These are phyloP conservation scores for Rhodotorula taiwanensis DNA, from an alignment of 768 basidiomycete genomes.

Conservation along the genomic window DNA sequence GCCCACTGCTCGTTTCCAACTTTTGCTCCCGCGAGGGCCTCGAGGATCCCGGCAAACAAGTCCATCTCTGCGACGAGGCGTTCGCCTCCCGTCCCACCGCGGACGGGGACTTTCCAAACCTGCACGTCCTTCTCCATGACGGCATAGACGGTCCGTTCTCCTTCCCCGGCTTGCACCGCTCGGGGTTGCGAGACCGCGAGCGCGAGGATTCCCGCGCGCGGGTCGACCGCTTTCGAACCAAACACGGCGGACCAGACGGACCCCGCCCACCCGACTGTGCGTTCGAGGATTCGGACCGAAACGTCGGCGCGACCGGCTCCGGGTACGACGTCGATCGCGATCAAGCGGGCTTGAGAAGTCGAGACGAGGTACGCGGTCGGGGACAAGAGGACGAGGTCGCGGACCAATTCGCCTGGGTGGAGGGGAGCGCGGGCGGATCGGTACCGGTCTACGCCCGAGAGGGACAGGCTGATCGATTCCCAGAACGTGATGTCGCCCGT, in stretches of 20 bases:
- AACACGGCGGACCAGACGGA: conserved; percentile 42
- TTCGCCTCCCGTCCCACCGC: conserved; percentile 18
- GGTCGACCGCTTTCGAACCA: conserved; percentile 31
- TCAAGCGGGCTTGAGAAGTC: conserved; percentile 41
- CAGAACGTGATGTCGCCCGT: conserved; percentile 73
- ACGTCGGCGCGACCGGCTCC: conserved; percentile 41
- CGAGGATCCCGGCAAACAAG: conserved; percentile 26
- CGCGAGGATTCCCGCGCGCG: conserved; percentile 34
- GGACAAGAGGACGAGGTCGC: conserved; percentile 19
- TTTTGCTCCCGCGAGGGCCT: conserved; percentile 34
- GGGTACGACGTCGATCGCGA: conserved; percentile 40
- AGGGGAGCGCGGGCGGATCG: conserved; percentile 33
- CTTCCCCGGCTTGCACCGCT: background rate
- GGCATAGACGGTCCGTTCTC: conserved; percentile 36
- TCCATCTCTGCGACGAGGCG: conserved; percentile 30
- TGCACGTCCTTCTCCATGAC: conserved; percentile 37
- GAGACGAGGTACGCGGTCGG: conserved; percentile 40
- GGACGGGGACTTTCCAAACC: conserved; percentile 29
- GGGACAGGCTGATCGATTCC: conserved; percentile 59
- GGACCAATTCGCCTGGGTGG: conserved; percentile 41
- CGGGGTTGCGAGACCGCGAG: conserved; percentile 33
- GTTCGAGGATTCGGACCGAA: conserved; percentile 36
- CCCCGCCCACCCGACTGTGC: conserved; percentile 42
- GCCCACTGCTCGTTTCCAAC: conserved; percentile 41
- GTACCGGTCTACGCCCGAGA: conserved; percentile 45